Percentiles rank a stretch among this genome's conserved stretches.
Evolutionary conservation across 2,329 filamentous ascomycete species (phyloP).

Genomic region (Penicillium sclerotigenum): DNA sequence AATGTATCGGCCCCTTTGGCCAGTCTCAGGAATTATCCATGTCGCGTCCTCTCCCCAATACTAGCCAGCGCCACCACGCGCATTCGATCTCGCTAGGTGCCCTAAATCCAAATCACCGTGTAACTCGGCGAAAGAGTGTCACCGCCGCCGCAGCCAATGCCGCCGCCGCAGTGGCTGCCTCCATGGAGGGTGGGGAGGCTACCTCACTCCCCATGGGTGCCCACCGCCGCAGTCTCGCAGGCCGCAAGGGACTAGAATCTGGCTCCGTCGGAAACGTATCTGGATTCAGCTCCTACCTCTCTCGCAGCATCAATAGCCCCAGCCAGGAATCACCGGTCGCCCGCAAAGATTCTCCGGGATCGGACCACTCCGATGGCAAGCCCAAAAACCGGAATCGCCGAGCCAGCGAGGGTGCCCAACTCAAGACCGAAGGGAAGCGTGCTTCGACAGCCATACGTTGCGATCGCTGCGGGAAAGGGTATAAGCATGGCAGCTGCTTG

Average conservation of each 20-base stretch:
- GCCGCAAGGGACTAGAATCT: slow-evolving; percentile 59
- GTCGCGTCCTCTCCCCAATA: slow-evolving; percentile 64
- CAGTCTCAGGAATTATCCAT: slow-evolving; percentile 46
- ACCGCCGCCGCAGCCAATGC: slow-evolving; percentile 72
- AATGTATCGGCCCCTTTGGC: slow-evolving; percentile 23
- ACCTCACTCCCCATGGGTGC: slow-evolving; percentile 56
- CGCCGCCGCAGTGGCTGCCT: slow-evolving; percentile 65
- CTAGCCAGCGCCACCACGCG: slow-evolving; percentile 72
- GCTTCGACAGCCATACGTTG: slow-evolving; percentile 84
- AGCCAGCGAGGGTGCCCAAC: slow-evolving; percentile 81
- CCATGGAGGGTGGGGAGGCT: slow-evolving; percentile 62
- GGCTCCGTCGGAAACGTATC: slow-evolving; percentile 52
- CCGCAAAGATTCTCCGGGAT: slow-evolving; percentile 40
- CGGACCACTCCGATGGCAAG: slow-evolving; percentile 38
- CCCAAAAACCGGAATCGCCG: slow-evolving; percentile 57
- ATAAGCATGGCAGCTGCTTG: slow-evolving; percentile 99
- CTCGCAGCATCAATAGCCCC: slow-evolving; percentile 39
- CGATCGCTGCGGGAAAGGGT: slow-evolving; percentile 97
- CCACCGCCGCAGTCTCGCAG: slow-evolving; percentile 52
- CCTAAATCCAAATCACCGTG: slow-evolving; percentile 76
- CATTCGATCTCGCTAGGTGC: slow-evolving; percentile 75
- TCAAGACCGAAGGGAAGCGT: slow-evolving; percentile 78
- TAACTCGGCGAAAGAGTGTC: slow-evolving; percentile 92
- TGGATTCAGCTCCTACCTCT: slow-evolving; percentile 43
- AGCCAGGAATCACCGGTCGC: slow-evolving; percentile 33